These are phyloP conservation scores for Salvia splendens DNA, from an alignment of 257 asterid species.

Conservation along the genomic window DNA sequence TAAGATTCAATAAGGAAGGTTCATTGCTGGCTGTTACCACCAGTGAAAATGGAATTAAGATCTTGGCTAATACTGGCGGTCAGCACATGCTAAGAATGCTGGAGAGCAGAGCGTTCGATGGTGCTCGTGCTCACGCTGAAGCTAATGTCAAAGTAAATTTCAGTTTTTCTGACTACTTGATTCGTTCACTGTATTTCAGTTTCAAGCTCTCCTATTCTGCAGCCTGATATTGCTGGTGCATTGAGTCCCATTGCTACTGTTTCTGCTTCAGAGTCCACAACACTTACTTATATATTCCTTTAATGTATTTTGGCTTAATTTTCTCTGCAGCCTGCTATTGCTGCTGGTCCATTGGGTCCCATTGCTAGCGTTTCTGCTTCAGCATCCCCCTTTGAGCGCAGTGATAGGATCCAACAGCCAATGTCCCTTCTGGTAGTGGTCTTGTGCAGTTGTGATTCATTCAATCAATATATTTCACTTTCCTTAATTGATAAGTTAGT, in stretches of 20 bases:
- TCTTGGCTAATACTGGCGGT: constrained; percentile 84
- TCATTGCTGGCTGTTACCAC: constrained; percentile 90
- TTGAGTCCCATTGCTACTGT: constrained; percentile 67
- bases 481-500: constrained; percentile 8
- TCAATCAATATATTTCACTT: not conserved
- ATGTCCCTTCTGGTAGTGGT: constrained; percentile 75
- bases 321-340: constrained; percentile 63
- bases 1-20: constrained; percentile 93
- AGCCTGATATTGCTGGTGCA: constrained; percentile 75
- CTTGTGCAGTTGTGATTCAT: constrained; percentile 11
- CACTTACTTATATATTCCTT: constrained; percentile 28
- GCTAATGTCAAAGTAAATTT: constrained; percentile 67
- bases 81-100: constrained; percentile 88
- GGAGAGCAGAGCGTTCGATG: constrained; percentile 84
- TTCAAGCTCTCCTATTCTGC: constrained; percentile 29
- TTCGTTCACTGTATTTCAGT: not conserved
- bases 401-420: constrained; percentile 75
- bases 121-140: constrained; percentile 76
- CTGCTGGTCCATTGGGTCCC: constrained; percentile 76
- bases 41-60: constrained; percentile 89
- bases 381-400: constrained; percentile 67
- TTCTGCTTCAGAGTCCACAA: constrained; percentile 61
- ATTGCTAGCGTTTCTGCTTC: constrained; percentile 62
- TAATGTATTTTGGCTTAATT: constrained; percentile 5
- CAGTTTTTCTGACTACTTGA: constrained; percentile 14